phyloP scores from a whole-genome alignment of 2,329 filamentous ascomycete species.

The Cercospora sp. region DNA sequence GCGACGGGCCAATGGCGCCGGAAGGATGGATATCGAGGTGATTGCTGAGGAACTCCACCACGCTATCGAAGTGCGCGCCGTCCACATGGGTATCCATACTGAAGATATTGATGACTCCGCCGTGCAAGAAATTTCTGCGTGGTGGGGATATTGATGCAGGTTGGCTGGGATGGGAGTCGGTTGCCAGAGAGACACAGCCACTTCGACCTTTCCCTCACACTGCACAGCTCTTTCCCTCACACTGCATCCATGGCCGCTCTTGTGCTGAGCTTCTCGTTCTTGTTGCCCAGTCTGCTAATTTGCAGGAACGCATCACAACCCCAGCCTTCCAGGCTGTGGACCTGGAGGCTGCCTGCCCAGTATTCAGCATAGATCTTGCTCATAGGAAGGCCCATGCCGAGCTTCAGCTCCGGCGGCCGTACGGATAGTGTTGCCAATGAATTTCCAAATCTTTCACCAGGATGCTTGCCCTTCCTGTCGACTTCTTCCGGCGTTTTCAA shows the following conservation, averaged over 20 bases:
- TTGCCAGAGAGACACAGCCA: neutral
- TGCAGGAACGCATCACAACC: slow-evolving; percentile 95
- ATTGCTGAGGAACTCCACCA: slow-evolving; percentile 2
- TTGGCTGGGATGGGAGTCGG: neutral
- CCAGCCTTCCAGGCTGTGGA: slow-evolving; percentile 93
- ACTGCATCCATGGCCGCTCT: slow-evolving; percentile 52
- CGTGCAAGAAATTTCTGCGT: neutral
- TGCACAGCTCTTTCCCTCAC: neutral
- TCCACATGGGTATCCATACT: neutral
- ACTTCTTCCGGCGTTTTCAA: slow-evolving; percentile 27
- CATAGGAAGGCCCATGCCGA: slow-evolving; percentile 92
- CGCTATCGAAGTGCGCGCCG: neutral
- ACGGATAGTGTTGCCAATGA: slow-evolving; percentile 79
- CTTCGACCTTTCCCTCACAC: neutral
- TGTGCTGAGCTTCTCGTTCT: slow-evolving; percentile 85
- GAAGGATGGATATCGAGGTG: slow-evolving; percentile 9
- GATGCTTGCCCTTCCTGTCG: slow-evolving; percentile 17
- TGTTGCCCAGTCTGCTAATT: slow-evolving; percentile 94
- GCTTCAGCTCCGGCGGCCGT: slow-evolving; percentile 78
- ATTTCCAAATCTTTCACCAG: slow-evolving; percentile 51
- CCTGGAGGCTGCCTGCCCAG: slow-evolving; percentile 88
- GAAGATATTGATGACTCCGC: neutral
- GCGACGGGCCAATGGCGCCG: slow-evolving; percentile 23
- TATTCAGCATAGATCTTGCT: slow-evolving; percentile 96
- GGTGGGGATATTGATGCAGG: neutral